A percentile compares a stretch with the other conserved stretches of the same genome.
Evolutionary conservation across 768 basidiomycete genomes (phyloP).

Genomic region (Termitomyces titanicus): DNA sequence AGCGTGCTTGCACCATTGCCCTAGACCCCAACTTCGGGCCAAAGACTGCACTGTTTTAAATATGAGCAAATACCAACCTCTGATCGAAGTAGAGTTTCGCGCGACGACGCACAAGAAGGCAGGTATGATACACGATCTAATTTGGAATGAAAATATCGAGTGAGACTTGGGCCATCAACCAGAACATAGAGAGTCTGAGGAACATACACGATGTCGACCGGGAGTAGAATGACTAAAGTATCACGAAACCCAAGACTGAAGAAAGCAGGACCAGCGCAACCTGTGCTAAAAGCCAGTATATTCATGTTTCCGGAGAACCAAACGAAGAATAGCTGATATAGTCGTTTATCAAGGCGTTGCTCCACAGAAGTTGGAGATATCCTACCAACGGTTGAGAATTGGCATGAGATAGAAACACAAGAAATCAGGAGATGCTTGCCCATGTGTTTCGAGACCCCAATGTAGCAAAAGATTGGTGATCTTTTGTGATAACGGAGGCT

Average conservation of each 20-base stretch:
- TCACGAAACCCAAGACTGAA: conserved; percentile 53
- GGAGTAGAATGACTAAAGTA: conserved; percentile 45
- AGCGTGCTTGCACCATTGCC: conserved; percentile 69
- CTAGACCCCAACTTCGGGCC: conserved; percentile 79
- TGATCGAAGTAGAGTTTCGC: too few relatives aligned
- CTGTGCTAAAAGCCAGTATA: conserved; percentile 58
- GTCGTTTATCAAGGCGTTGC: conserved; percentile 52
- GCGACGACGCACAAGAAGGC: conserved; percentile 50
- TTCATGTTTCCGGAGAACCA: conserved; percentile 75
- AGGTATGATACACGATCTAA: conserved; percentile 44
- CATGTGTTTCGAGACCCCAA: conserved; percentile 32
- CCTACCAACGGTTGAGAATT: conserved; percentile 24
- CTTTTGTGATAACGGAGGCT: conserved; percentile 1
- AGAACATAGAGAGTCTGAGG: not conserved
- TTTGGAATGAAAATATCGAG: not conserved
- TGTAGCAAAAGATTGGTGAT: conserved; percentile 20
- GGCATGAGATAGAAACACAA: not conserved
- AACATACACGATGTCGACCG: conserved; percentile 39
- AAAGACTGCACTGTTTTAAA: conserved; percentile 46
- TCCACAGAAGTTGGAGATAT: conserved; percentile 50
- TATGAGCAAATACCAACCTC: not conserved
- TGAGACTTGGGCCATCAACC: too few relatives aligned
- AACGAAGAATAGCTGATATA: conserved; percentile 65
- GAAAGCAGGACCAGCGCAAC: conserved; percentile 55
- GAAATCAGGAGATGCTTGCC: conserved; percentile 14